Evolutionary conservation across 345 rosid genomes (phyloP).

Genomic region (Ceriops decandra): DNA sequence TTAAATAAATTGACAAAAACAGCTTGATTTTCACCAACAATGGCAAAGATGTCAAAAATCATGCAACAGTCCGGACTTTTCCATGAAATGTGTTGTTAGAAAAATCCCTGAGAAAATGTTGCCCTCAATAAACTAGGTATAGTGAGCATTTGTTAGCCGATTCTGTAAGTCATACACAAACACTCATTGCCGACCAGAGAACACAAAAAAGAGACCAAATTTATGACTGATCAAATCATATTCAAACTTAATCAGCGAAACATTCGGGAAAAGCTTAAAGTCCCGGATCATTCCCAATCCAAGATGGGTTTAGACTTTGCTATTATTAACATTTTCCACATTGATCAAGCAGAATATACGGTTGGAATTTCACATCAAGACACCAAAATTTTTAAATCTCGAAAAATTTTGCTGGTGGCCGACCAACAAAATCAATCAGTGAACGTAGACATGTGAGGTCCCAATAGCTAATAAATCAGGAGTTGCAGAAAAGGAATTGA

Average conservation of each 20-base stretch:
- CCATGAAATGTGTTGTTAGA: neutral
- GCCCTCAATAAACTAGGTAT: neutral
- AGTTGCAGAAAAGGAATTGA: no score
- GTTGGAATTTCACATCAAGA: neutral
- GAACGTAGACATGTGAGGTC: neutral
- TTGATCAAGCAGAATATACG: neutral
- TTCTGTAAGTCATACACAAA: neutral
- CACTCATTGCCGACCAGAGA: neutral
- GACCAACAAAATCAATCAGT: neutral
- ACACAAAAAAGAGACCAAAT: conserved; percentile 3
- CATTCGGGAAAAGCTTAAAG: no score
- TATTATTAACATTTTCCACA: no score
- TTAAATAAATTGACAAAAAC: neutral
- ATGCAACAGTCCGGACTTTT: neutral
- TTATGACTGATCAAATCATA: neutral
- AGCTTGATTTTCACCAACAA: conserved; percentile 7
- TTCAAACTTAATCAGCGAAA: neutral
- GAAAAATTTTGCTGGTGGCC: neutral
- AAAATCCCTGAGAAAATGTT: neutral
- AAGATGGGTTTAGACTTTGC: no score
- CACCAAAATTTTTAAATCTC: neutral
- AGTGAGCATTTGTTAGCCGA: neutral
- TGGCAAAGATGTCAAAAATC: neutral
- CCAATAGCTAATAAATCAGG: no score
- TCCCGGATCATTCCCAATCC: no score